Evolutionary conservation across 352 stramenopile species (phyloP), one percentile per base, ranked within the genome.

Genomic region (Pythium rhizo-oryzae): DNA sequence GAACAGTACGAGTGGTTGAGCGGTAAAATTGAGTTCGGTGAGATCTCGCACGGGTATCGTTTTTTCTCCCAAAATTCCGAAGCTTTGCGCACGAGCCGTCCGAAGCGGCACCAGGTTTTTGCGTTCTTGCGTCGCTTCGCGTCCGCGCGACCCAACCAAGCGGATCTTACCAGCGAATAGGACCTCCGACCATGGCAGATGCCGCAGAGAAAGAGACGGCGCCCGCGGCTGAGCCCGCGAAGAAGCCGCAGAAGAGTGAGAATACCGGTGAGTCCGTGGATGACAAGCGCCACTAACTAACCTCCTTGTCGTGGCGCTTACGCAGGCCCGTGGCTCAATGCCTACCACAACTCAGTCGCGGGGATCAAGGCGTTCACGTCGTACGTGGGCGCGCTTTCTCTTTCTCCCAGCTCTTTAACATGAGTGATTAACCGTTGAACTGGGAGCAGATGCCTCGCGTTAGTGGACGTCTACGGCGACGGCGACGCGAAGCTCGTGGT

Each of bases 261-360:
- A 30, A 15, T n/a, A 7, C 4, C 35, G 13, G 11, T 19, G 46
- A 8, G n/a, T 46, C 24, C 43, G 15, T 41, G 18, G 35, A 12
- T 12, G 25, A 37, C 1, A 23, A 16, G 8, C 7, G 50, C 23
- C 4, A 19, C 50, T 56, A 3, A 56, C 6, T 2, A 44, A 33
- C 28, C 28, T 2, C 28, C 28, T 2, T 33, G 6, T 6, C 28
- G 28, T 33, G 28, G 28, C 6, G 28, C 28, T 33, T 6, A 6
- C 56, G 2, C 21, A 84, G 77, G 76, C 47, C 91, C 90, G 39
- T 97, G 91, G 90, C 79, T 98, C 24, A 88, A 87, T 54, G 91
- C 91, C 18, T 97, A 96, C 65, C 81, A 96, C 78, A 96, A 97
- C 76, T 86, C 89, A 4, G 86, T 97, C n/a, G 91, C 91, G 47